phyloP scores from a whole-genome alignment of 2,329 filamentous ascomycete genomes.

The Pestalotiopsis sp. region DNA sequence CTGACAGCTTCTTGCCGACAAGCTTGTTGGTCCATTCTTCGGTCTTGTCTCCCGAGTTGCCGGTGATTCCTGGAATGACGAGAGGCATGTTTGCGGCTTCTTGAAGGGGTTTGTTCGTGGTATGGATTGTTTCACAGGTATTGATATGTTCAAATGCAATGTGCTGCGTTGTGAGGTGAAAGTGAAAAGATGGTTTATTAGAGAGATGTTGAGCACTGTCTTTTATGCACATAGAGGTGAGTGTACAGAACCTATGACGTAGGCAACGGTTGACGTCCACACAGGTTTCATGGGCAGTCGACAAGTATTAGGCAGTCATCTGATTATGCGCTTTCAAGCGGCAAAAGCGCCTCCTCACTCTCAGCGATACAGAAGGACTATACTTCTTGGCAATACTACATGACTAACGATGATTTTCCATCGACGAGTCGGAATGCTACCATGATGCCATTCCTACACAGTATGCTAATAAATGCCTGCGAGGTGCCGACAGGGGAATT shows the following conservation, averaged over 20 bases:
- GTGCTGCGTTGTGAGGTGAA: background rate
- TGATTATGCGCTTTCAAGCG: constrained; percentile 1
- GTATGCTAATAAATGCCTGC: background rate
- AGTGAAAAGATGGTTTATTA: background rate
- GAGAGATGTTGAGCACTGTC: background rate
- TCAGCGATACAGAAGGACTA: background rate
- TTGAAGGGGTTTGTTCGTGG: constrained; percentile 5
- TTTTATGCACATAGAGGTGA: background rate
- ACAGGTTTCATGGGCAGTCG: constrained; percentile 6
- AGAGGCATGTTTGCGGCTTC: constrained; percentile 60
- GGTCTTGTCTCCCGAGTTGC: constrained; percentile 43
- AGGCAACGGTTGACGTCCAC: constrained; percentile 1
- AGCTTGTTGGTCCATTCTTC: constrained; percentile 64
- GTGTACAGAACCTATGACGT: constrained; percentile 4
- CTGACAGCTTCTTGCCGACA: constrained; percentile 63
- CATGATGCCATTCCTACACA: background rate
- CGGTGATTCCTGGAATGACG: constrained; percentile 60
- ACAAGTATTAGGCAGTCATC: constrained; percentile 2
- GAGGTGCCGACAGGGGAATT: background rate
- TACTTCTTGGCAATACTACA: background rate
- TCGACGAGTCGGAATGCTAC: background rate
- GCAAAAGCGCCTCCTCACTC: background rate
- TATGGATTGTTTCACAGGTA: background rate
- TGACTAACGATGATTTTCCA: background rate
- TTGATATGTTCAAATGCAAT: background rate